Evolutionary conservation across 345 rosid genomes (phyloP).

Genomic region (Abelmoschus esculentus): DNA sequence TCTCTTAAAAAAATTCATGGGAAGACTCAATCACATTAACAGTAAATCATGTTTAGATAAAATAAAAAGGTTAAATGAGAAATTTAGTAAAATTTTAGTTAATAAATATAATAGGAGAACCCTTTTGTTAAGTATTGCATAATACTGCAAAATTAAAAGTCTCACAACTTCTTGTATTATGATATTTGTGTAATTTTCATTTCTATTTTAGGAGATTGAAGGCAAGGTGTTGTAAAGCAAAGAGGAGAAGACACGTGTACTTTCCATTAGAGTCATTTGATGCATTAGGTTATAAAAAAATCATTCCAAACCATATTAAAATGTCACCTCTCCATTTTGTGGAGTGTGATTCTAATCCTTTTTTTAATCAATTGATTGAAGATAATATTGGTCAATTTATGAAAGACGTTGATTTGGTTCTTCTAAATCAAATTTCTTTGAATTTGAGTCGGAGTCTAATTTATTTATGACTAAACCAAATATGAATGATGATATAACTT

Average conservation of each 20-base stretch:
- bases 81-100: conserved; percentile 9
- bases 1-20: no score
- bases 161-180: conserved; percentile 17
- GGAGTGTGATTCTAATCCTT: conserved; percentile 36
- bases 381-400: conserved; percentile 38
- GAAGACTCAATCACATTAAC: conserved; percentile 34
- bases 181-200: conserved; percentile 19
- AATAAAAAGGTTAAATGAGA: conserved; percentile 11
- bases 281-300: conserved; percentile 48
- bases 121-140: conserved; percentile 16
- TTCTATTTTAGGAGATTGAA: conserved; percentile 52
- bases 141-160: conserved; percentile 11
- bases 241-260: conserved; percentile 51
- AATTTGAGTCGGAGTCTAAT: conserved; percentile 50
- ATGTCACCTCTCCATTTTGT: conserved; percentile 36
- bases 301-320: conserved; percentile 33
- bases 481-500: conserved; percentile 54
- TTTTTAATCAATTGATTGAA: conserved; percentile 33
- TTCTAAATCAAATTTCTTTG: conserved; percentile 46
- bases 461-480: conserved; percentile 83
- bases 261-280: conserved; percentile 42
- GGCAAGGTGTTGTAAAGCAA: conserved; percentile 40
- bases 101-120: conserved; percentile 17
- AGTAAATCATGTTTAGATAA: conserved; percentile 39
- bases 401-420: conserved; percentile 51